A percentile compares a stretch with the other conserved stretches of the same genome.
Evolutionary conservation across 805 yeast species (phyloP).

Genomic region (Ascoidea asiatica): DNA sequence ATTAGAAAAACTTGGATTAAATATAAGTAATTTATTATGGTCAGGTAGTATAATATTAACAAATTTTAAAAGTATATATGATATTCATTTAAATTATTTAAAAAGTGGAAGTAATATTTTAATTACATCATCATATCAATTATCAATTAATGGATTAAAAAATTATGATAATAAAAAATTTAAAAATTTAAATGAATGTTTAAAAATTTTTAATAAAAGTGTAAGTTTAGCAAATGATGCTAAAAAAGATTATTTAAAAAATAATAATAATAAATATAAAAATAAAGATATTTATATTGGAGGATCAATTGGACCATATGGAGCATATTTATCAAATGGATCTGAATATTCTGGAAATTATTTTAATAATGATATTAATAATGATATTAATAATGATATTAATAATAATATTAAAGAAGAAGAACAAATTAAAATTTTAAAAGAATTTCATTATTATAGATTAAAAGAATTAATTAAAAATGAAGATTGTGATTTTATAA

Average conservation of each 20-base stretch:
- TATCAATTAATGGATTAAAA: conserved; percentile 28
- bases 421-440: no score
- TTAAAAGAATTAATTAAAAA: conserved; percentile 24
- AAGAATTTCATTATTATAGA: conserved; percentile 36
- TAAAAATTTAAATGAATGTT: conserved; percentile 8
- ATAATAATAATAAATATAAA: no score
- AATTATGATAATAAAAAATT: conserved; percentile 10
- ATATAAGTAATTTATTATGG: conserved; percentile 41
- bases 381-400: conserved; percentile 21
- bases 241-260: conserved; percentile 1
- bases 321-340: conserved; percentile 54
- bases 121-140: conserved; percentile 49
- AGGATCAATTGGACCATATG: conserved; percentile 71
- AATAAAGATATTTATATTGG: conserved; percentile 21
- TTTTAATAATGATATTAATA: conserved; percentile 22
- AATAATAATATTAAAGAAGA: conserved; percentile 19
- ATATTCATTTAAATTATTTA: conserved; percentile 37
- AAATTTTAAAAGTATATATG: conserved; percentile 27
- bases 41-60: conserved; percentile 38
- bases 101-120: conserved; percentile 40
- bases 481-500: conserved; percentile 38
- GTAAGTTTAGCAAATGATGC: conserved; percentile 15
- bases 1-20: conserved; percentile 34
- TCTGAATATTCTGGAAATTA: conserved; percentile 67
- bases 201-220: conserved; percentile 12